These are phyloP conservation scores for Clitocybe nebularis DNA, from an alignment of 1,284 basidiomycete species.

Conservation along the genomic window DNA sequence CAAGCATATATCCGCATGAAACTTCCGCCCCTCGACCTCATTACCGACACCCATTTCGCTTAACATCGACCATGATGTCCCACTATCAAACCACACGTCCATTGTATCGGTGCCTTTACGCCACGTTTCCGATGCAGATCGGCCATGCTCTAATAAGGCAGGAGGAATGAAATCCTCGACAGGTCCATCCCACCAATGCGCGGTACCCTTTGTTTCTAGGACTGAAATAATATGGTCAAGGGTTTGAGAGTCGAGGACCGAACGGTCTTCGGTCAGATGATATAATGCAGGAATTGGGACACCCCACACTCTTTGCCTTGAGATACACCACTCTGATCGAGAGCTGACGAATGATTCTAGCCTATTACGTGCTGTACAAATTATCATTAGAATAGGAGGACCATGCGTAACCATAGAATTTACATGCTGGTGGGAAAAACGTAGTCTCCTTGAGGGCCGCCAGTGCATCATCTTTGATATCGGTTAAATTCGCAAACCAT, in stretches of 20 bases:
- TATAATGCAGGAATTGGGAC: slow-evolving; percentile 94
- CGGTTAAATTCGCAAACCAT: slow-evolving; percentile 93
- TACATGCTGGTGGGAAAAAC: slow-evolving; percentile 79
- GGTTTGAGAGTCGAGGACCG: slow-evolving; percentile 65
- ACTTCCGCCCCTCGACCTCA: slow-evolving; percentile 23
- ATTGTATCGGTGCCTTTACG: slow-evolving; percentile 89
- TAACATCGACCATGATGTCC: slow-evolving; percentile 90
- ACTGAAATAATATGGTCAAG: slow-evolving; percentile 79
- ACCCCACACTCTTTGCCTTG: slow-evolving; percentile 96
- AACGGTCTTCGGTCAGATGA: slow-evolving; percentile 59
- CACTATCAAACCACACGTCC: slow-evolving; percentile 99
- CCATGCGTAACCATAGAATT: slow-evolving; percentile 21
- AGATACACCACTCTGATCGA: slow-evolving; percentile 99
- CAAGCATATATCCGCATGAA: slow-evolving; percentile 83
- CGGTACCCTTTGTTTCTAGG: slow-evolving; percentile 69
- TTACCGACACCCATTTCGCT: slow-evolving; percentile 33
- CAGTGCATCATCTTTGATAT: slow-evolving; percentile 78
- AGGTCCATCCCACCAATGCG: slow-evolving; percentile 91
- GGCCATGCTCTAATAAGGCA: slow-evolving; percentile 41
- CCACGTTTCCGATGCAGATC: slow-evolving; percentile 46
- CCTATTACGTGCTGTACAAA: slow-evolving; percentile 67
- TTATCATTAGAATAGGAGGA: slow-evolving; percentile 7
- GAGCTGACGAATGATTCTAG: slow-evolving; percentile 83
- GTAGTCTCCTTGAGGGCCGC: slow-evolving; percentile 67
- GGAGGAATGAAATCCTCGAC: slow-evolving; percentile 81